Base-by-base conservation (phyloP, 192 early-diverging fungal genomes). In the Piromyces sp. region DNA sequence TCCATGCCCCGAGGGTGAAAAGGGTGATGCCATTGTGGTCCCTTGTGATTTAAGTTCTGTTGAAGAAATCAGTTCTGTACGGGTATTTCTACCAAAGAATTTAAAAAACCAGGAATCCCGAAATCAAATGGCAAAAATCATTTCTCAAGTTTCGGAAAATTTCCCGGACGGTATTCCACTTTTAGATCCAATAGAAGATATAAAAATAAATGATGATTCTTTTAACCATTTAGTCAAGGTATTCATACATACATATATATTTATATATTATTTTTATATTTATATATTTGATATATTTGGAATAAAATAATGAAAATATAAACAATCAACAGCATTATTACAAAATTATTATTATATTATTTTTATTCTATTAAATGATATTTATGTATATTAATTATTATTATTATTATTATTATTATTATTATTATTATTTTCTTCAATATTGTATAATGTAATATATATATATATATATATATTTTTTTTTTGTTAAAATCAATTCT, bases 131-230 rank as follows among this genome's bases (percentile, higher is more conserved):
- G 86, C 89, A 80, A 92, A 92, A 80, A 90, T 88, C 14, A 79
- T 99, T 13, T 79, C 87, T 37, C 93, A 95, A 84, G 91, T 96
- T 6, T 83, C 92, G 79, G 87, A 85, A 80, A 90, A 95, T 37
- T 93, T 96, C 79, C 87, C 88, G 5, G 89, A 92, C 78, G 92
- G 92, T 6, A 86, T 95, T 19, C 97, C 95, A n/a, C 84, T 92
- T 30, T 85, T 99, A 85, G 96, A 99, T 82, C 96, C 97, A 19
- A 85, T 96, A 37, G 88, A 90, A 42, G 94, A 99, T 82, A 96
- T 97, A 94, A 87, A 88, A 30, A 96, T 99, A 82, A 90, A 85
- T 58, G 96, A 96, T 79, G 88, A 90, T 79, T 89, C 83, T 6
- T 96, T 96, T 84, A 88, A 92, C 80, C 91, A 92, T 81, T 87